These are phyloP conservation scores for Laguncularia racemosa DNA, from an alignment of 345 rosid genomes.

Conservation along the genomic window DNA sequence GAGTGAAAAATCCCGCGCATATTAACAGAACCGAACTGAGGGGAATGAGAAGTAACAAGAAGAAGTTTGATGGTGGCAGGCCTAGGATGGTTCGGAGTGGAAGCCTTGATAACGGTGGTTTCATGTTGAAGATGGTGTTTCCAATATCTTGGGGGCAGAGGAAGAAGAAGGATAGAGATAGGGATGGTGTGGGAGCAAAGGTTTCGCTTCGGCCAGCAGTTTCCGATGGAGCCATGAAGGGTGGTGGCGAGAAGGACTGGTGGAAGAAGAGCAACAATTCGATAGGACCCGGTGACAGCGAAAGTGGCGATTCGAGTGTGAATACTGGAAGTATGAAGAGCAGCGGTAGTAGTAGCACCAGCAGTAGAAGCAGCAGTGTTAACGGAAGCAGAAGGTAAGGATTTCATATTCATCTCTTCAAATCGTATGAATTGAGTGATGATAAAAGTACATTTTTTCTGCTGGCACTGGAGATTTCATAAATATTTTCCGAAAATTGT, in stretches of 20 bases:
- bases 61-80: neutral
- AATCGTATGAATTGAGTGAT: no score
- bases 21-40: slow-evolving; percentile 5
- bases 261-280: slow-evolving; percentile 44
- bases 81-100: slow-evolving; percentile 25
- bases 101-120: slow-evolving; percentile 38
- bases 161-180: slow-evolving; percentile 30
- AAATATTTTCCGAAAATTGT: no score
- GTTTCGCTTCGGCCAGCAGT: slow-evolving; percentile 44
- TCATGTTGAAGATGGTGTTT: slow-evolving; percentile 63
- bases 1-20: slow-evolving; percentile 13
- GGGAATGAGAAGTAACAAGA: slow-evolving; percentile 9
- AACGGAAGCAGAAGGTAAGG: slow-evolving; percentile 26
- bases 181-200: slow-evolving; percentile 11
- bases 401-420: neutral
- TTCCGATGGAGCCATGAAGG: slow-evolving; percentile 27
- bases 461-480: no score
- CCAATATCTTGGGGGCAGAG: slow-evolving; percentile 45
- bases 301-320: slow-evolving; percentile 26
- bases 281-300: slow-evolving; percentile 28
- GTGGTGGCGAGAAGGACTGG: slow-evolving; percentile 48
- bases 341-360: slow-evolving; percentile 34
- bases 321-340: slow-evolving; percentile 38
- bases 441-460: no score
- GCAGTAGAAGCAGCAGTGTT: slow-evolving; percentile 34